Percentiles rank a stretch among this genome's conserved stretches.
Conservation (phyloP, 1,284 basidiomycete genomes). For the Hemileia vastatrix region DNA sequence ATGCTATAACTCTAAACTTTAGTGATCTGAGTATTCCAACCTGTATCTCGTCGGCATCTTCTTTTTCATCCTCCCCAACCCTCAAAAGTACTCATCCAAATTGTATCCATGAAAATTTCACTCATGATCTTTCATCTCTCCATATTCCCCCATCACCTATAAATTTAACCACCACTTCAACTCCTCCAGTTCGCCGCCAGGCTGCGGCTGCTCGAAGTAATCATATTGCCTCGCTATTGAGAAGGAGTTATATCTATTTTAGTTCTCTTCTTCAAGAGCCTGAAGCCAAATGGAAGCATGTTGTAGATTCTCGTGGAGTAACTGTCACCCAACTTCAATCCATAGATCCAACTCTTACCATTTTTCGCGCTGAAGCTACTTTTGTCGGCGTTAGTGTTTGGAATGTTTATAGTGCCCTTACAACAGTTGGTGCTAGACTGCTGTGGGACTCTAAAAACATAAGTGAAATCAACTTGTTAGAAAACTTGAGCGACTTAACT, state of each 20-base stretch:
- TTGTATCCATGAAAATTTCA: constrained; percentile 12
- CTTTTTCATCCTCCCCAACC: constrained; percentile 30
- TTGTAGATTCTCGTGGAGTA: constrained; percentile 19
- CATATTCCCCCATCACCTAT: constrained; percentile 1
- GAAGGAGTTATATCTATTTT: constrained; percentile 95
- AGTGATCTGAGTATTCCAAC: constrained; percentile 57
- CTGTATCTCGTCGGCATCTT: neutral
- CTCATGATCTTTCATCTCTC: constrained; percentile 14
- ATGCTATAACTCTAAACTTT: constrained; percentile 60
- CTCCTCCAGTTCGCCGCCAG: neutral
- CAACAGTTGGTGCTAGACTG: constrained; percentile 66
- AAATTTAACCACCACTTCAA: neutral
- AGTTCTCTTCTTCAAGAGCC: constrained; percentile 94
- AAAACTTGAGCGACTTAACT: constrained; percentile 83
- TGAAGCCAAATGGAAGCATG: constrained; percentile 83
- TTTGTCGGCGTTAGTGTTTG: constrained; percentile 93
- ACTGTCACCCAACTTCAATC: constrained; percentile 72
- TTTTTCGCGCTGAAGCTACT: constrained; percentile 91
- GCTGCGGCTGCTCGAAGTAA: constrained; percentile 12
- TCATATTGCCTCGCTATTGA: constrained; percentile 64
- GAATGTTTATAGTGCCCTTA: constrained; percentile 86
- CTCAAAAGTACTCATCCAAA: too few species aligned
- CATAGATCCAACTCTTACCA: constrained; percentile 91
- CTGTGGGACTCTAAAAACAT: constrained; percentile 88
- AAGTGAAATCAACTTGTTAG: constrained; percentile 72